A percentile compares a stretch with the other conserved stretches of the same genome.
Evolutionary conservation across 1,284 basidiomycete genomes (phyloP).

Genomic region (Hymenochaete sp.): DNA sequence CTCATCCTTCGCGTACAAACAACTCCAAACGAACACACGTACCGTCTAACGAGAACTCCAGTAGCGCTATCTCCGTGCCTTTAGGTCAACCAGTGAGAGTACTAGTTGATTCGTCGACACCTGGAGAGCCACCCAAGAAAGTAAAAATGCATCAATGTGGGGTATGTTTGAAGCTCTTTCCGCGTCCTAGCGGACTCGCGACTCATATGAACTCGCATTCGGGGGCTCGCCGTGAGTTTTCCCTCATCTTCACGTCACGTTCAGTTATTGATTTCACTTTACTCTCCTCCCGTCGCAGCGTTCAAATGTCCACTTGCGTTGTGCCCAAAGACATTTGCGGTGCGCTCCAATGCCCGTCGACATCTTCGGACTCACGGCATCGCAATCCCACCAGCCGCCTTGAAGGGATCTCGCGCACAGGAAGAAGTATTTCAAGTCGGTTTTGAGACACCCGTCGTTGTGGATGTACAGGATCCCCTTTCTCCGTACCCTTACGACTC

Average conservation of each 20-base stretch:
- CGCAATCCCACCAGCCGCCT: constrained; percentile 12
- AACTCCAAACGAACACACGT: too few relatives aligned
- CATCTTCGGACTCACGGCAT: constrained; percentile 49
- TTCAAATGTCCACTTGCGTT: constrained; percentile 40
- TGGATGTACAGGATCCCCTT: constrained; percentile 33
- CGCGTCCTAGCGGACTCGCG: constrained; percentile 54
- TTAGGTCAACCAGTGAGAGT: constrained; percentile 17
- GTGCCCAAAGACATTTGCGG: constrained; percentile 48
- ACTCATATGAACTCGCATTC: constrained; percentile 71
- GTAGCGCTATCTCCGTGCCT: too few relatives aligned
- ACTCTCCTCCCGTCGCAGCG: constrained; percentile 29
- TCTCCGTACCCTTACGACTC: background rate
- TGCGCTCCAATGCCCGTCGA: constrained; percentile 53
- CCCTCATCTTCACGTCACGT: background rate
- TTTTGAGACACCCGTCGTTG: constrained; percentile 38
- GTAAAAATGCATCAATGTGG: constrained; percentile 46
- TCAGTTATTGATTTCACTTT: background rate
- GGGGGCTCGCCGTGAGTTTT: constrained; percentile 48
- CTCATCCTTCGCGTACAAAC: too few relatives aligned
- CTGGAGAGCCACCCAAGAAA: constrained; percentile 27
- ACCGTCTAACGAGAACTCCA: too few relatives aligned
- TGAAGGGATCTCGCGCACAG: constrained; percentile 18
- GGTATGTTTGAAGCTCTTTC: constrained; percentile 51
- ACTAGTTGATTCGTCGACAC: constrained; percentile 10
- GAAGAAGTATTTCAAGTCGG: constrained; percentile 32